Evolutionary conservation across 2,329 filamentous ascomycete species (phyloP).

Genomic region (Ophiostoma perfectum): DNA sequence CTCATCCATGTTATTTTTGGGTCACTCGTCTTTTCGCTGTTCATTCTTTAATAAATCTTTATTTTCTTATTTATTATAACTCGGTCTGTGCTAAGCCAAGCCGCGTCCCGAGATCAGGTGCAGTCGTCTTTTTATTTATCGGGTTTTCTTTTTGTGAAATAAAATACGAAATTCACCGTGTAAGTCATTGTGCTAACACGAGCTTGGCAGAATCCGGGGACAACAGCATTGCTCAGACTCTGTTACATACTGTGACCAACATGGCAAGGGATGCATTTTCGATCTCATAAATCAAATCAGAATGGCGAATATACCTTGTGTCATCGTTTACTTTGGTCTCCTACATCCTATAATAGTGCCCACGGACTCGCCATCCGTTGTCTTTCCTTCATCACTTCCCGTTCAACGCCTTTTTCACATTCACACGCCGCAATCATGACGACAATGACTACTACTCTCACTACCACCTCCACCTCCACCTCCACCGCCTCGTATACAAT

Average conservation of each 20-base stretch:
- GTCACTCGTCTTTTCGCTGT: neutral
- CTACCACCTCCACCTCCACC: neutral
- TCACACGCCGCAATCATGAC: neutral
- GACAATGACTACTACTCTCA: neutral
- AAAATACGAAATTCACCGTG: conserved; percentile 4
- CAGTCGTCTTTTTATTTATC: neutral
- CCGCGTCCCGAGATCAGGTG: conserved; percentile 11
- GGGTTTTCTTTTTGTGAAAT: neutral
- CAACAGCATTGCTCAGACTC: neutral
- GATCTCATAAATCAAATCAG: neutral
- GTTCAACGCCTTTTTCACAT: neutral
- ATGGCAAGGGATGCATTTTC: neutral
- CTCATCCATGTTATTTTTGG: conserved; percentile 10
- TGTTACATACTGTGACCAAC: conserved; percentile 5
- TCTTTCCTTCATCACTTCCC: neutral
- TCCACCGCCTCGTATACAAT: neutral
- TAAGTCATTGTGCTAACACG: conserved; percentile 12
- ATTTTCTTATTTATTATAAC: neutral
- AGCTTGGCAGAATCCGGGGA: conserved; percentile 9
- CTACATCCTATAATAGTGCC: neutral
- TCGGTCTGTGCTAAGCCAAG: conserved; percentile 3
- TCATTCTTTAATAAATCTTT: neutral
- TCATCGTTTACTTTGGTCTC: neutral
- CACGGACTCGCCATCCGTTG: neutral
- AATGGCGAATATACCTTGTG: neutral